A percentile compares a stretch with the other conserved stretches of the same genome.
Evolutionary conservation across 2,329 filamentous ascomycete genomes (phyloP).

Genomic region (Cytospora mali): DNA sequence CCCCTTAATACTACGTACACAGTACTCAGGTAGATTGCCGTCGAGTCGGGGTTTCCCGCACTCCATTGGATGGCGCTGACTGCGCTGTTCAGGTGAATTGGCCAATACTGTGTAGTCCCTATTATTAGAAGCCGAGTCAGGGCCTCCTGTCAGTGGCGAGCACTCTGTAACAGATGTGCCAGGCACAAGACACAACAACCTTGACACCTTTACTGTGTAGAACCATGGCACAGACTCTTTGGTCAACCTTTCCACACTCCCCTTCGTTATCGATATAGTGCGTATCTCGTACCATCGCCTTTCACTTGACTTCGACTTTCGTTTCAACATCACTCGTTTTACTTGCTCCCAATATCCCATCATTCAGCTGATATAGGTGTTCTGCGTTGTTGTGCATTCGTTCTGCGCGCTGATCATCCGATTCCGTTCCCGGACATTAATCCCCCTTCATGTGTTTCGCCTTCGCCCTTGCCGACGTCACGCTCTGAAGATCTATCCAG

Average conservation of each 20-base stretch:
- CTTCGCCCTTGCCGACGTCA: constrained; percentile 22
- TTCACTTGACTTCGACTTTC: not conserved
- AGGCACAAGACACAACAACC: not conserved
- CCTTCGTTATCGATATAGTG: constrained; percentile 2
- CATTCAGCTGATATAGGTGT: not conserved
- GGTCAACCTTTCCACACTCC: not conserved
- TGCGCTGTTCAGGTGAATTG: constrained; percentile 7
- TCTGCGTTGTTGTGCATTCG: not conserved
- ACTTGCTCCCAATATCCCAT: constrained; percentile 17
- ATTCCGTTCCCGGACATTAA: constrained; percentile 19
- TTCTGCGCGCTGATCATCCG: constrained; percentile 10
- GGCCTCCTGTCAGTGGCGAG: not conserved
- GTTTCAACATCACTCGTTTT: constrained; percentile 10
- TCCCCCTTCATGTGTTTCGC: constrained; percentile 16
- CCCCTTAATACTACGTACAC: too few relatives aligned
- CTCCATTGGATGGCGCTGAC: constrained; percentile 1
- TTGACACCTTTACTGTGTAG: not conserved
- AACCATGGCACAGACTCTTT: not conserved
- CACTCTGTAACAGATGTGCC: not conserved
- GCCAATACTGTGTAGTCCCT: constrained; percentile 16
- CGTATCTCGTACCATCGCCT: not conserved
- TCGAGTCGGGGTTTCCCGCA: not conserved
- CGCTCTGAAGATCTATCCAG: not conserved
- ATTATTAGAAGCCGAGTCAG: constrained; percentile 20
- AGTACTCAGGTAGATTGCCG: constrained; percentile 1